Conservation (phyloP, 768 basidiomycete genomes). For the Austroboletus eburneus region DNA sequence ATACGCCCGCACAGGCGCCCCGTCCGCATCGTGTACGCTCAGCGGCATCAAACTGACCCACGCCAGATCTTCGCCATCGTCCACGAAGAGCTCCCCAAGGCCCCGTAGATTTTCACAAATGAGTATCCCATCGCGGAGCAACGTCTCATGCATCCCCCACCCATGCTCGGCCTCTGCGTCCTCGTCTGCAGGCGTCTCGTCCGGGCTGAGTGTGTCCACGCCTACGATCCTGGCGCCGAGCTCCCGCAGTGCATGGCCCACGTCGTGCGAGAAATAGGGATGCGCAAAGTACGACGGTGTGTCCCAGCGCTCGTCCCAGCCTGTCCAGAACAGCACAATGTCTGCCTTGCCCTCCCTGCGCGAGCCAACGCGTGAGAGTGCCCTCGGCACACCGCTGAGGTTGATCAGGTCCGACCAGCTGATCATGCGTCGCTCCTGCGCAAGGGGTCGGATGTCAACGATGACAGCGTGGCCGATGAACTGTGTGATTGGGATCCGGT, state of each 20-base stretch:
- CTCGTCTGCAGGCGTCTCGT: conserved; percentile 43
- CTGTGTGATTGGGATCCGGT: conserved; percentile 50
- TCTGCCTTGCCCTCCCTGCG: conserved; percentile 26
- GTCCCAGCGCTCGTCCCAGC: conserved; percentile 59
- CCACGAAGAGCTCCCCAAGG: conserved; percentile 39
- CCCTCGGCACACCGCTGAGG: not conserved
- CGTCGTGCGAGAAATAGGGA: conserved; percentile 55
- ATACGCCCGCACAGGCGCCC: conserved; percentile 68
- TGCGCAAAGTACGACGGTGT: conserved; percentile 52
- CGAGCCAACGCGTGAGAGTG: conserved; percentile 18
- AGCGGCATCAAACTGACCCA: conserved; percentile 57
- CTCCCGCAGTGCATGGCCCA: conserved; percentile 45
- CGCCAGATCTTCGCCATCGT: conserved; percentile 22
- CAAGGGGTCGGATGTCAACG: conserved; percentile 47
- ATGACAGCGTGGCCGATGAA: conserved; percentile 55
- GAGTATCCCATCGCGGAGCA: conserved; percentile 58
- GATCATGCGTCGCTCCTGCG: conserved; percentile 44
- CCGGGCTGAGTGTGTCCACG: conserved; percentile 63
- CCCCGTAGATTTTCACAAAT: conserved; percentile 71
- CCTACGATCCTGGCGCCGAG: conserved; percentile 57
- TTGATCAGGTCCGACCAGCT: conserved; percentile 40
- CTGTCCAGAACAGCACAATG: conserved; percentile 59
- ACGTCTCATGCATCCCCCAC: conserved; percentile 53
- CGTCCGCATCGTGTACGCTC: conserved; percentile 55
- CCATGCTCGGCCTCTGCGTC: conserved; percentile 10